phyloP scores from a whole-genome alignment of 2,329 filamentous ascomycete genomes.

The Phaeosphaeria sp. region DNA sequence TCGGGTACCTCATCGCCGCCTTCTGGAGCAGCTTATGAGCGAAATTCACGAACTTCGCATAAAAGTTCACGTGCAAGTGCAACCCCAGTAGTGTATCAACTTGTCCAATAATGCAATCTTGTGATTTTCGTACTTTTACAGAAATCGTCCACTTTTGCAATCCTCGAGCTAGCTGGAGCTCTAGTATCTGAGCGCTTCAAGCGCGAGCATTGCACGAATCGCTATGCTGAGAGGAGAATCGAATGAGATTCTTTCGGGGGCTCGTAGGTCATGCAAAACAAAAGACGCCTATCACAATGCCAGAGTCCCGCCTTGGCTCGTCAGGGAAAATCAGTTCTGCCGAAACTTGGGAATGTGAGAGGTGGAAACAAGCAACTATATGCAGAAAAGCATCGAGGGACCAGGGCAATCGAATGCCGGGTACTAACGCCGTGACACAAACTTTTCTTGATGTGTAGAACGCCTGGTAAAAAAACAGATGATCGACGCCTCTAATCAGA shows the following conservation, averaged over 20 bases:
- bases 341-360: background rate
- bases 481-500: conserved; percentile 1
- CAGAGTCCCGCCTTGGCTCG: conserved; percentile 18
- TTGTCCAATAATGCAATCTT: background rate
- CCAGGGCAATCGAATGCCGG: conserved; percentile 29
- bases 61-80: background rate
- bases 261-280: conserved; percentile 23
- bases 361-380: conserved; percentile 14
- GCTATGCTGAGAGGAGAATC: conserved; percentile 35
- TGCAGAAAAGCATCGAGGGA: conserved; percentile 30
- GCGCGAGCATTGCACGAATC: conserved; percentile 23
- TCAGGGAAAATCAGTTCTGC: conserved; percentile 19
- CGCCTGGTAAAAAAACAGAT: background rate
- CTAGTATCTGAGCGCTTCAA: conserved; percentile 8
- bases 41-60: background rate
- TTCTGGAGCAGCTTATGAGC: background rate
- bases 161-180: background rate
- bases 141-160: conserved; percentile 9
- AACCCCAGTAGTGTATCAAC: background rate
- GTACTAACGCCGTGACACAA: conserved; percentile 39
- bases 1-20: too few relatives aligned
- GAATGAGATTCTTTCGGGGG: conserved; percentile 12
- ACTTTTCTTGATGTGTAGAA: conserved; percentile 39
- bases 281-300: conserved; percentile 40
- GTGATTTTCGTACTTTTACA: conserved; percentile 33